A percentile compares a stretch with the other conserved stretches of the same genome.
Evolutionary conservation across 2,329 filamentous ascomycete genomes (phyloP).

Genomic region (Penicillium sp.): DNA sequence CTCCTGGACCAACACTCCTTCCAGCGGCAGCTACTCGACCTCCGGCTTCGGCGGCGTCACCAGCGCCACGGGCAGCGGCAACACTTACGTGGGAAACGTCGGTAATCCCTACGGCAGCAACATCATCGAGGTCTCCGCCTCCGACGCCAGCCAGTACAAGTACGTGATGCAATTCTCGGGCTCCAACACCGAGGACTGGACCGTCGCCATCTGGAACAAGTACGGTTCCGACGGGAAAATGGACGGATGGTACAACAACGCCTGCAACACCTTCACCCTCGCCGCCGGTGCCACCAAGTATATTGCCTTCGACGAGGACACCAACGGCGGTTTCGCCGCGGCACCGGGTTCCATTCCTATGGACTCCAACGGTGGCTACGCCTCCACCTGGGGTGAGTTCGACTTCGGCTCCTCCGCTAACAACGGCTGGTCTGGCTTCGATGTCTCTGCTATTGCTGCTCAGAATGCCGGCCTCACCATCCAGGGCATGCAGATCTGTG

Average conservation of each 20-base stretch:
- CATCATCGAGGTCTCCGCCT: slow-evolving; percentile 39
- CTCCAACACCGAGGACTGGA: slow-evolving; percentile 34
- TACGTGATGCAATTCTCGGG: slow-evolving; percentile 38
- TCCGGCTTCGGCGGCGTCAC: slow-evolving; percentile 37
- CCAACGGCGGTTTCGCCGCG: slow-evolving; percentile 37
- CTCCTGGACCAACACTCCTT: slow-evolving; percentile 22
- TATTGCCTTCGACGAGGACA: slow-evolving; percentile 38
- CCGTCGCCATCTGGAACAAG: slow-evolving; percentile 43
- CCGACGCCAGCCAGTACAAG: slow-evolving; percentile 34
- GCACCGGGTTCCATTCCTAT: slow-evolving; percentile 27
- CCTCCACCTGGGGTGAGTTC: slow-evolving; percentile 38
- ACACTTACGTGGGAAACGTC: slow-evolving; percentile 40
- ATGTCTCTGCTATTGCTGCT: slow-evolving; percentile 36
- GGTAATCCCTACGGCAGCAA: slow-evolving; percentile 44
- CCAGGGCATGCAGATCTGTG: slow-evolving; percentile 42
- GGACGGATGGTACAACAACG: slow-evolving; percentile 37
- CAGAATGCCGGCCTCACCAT: slow-evolving; percentile 30
- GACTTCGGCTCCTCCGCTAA: slow-evolving; percentile 33
- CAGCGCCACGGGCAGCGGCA: slow-evolving; percentile 19
- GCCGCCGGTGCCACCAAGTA: slow-evolving; percentile 34
- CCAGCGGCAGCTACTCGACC: slow-evolving; percentile 24
- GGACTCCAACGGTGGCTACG: slow-evolving; percentile 27
- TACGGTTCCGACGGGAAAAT: slow-evolving; percentile 33
- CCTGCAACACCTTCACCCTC: slow-evolving; percentile 32
- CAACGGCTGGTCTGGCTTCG: slow-evolving; percentile 33